Evolutionary conservation across 73 alveolate species (phyloP), one percentile per base, ranked within the genome.

Genomic region (Paramecium tetraurelia): DNA sequence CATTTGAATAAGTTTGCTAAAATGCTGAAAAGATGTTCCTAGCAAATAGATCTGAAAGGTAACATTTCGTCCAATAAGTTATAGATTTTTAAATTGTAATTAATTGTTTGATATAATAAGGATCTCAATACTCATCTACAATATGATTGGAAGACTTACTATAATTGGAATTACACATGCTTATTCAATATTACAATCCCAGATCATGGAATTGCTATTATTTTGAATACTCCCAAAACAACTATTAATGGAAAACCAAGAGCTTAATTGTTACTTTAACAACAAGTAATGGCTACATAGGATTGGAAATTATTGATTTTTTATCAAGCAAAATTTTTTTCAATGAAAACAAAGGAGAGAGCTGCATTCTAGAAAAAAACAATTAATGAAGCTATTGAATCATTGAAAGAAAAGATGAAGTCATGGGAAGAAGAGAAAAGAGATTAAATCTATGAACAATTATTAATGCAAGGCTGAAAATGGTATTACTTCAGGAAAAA

Each of bases 271-370:
- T 20, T 11, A 12, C 16, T 80, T 24, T 24, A 80, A 80, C 21
- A 80, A 44, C 6, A 41, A 80, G 33, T 80, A 8, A 21, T 80
- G 72, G 70, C 70, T 8, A 31, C 72, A 24, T 24, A 41, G 27
- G 90, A 80, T 80, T 80, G 90, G 90, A 80, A 80, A 48, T 24
- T 80, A 18, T 44, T 80, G 72, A 80, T 80, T 20, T 80, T 80
- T 80, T 53, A 48, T 22, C 14, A 38, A 8, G n/a, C 33, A 38
- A 31, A 80, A 3, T 27, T 80, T 5, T 80, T 18, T 48, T 38
- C 57, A 2, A 44, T 80, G 76, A 80, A 80, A 44, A 10, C 38
- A 16, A 80, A 80, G 27, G 70, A 80, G 2, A 80, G 53, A 48
- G 35, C 43, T 20, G 46, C 24, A 80, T 80, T 31, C 46, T 44